Percentiles rank a stretch among this genome's conserved stretches.
These are phyloP conservation scores for Lanmaoa pseudosensibilis DNA, from an alignment of 768 basidiomycete genomes.

Conservation along the genomic window DNA sequence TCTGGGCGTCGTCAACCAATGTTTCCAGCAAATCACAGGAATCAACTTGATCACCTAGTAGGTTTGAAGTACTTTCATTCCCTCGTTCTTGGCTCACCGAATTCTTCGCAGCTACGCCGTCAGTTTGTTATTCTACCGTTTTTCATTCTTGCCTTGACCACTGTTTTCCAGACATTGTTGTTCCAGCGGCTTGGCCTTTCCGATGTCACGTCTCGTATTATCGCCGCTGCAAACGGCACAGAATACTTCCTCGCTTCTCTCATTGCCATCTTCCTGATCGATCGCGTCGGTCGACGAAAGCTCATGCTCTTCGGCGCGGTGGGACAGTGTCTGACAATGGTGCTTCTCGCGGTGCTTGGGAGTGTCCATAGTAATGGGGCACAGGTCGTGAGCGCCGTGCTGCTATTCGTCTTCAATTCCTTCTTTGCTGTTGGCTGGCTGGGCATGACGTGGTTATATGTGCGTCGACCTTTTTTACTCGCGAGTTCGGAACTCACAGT, in stretches of 20 bases:
- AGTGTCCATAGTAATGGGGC: conserved; percentile 47
- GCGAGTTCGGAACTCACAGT: not conserved
- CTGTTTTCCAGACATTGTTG: conserved; percentile 41
- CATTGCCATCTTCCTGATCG: conserved; percentile 69
- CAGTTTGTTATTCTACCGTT: conserved; percentile 6
- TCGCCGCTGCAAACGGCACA: conserved; percentile 67
- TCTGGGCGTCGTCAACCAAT: conserved; percentile 57
- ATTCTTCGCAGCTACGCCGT: conserved; percentile 32
- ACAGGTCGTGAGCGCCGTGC: conserved; percentile 51
- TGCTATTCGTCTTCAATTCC: conserved; percentile 70
- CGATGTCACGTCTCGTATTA: conserved; percentile 57
- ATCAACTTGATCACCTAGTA: conserved; percentile 68
- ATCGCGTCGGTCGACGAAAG: conserved; percentile 69
- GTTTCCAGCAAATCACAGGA: conserved; percentile 70
- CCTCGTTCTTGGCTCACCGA: conserved; percentile 17
- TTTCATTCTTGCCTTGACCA: not conserved
- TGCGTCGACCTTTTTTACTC: conserved; percentile 30
- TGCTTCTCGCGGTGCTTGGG: conserved; percentile 58
- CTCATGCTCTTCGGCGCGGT: conserved; percentile 70
- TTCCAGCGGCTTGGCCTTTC: conserved; percentile 60
- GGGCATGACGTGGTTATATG: conserved; percentile 71
- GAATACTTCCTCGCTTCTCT: conserved; percentile 74
- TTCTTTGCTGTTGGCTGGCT: conserved; percentile 72
- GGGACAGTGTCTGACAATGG: conserved; percentile 59
- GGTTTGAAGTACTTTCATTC: conserved; percentile 27